A percentile compares a stretch with the other conserved stretches of the same genome.
Evolutionary conservation across 2,329 filamentous ascomycete species (phyloP).

Genomic region (Phaeosphaeriaceae sp.): DNA sequence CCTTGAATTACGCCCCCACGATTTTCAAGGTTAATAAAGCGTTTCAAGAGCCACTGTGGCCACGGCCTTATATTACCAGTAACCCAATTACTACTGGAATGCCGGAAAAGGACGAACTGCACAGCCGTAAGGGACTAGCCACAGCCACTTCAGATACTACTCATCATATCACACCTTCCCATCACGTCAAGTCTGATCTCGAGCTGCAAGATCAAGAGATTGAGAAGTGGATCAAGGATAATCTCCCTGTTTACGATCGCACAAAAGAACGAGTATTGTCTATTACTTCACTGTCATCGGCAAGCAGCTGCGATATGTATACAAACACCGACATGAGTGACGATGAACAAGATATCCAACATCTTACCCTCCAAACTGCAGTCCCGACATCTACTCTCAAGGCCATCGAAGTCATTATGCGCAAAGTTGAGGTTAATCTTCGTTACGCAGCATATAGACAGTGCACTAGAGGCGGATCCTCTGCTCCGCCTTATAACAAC

Average conservation of each 20-base stretch:
- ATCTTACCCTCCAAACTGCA: not conserved
- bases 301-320: conserved; percentile 39
- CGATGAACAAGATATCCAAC: conserved; percentile 23
- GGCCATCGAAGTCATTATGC: conserved; percentile 36
- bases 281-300: conserved; percentile 34
- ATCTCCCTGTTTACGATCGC: conserved; percentile 24
- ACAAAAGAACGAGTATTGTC: conserved; percentile 34
- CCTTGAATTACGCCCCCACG: conserved; percentile 4
- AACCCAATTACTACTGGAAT: not conserved
- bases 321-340: conserved; percentile 34
- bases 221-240: conserved; percentile 34
- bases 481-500: conserved; percentile 3
- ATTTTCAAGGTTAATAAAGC: conserved; percentile 16
- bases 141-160: no score
- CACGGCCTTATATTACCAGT: not conserved
- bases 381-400: conserved; percentile 28
- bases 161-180: not conserved
- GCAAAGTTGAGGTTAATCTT: conserved; percentile 36
- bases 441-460: conserved; percentile 33
- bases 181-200: not conserved
- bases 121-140: no score
- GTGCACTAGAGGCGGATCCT: conserved; percentile 19
- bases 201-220: conserved; percentile 22
- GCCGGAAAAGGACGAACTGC: no score
- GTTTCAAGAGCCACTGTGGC: not conserved